Base-by-base conservation (phyloP, 1,139 yeast genomes). In the Yamadazyma triangularis region DNA sequence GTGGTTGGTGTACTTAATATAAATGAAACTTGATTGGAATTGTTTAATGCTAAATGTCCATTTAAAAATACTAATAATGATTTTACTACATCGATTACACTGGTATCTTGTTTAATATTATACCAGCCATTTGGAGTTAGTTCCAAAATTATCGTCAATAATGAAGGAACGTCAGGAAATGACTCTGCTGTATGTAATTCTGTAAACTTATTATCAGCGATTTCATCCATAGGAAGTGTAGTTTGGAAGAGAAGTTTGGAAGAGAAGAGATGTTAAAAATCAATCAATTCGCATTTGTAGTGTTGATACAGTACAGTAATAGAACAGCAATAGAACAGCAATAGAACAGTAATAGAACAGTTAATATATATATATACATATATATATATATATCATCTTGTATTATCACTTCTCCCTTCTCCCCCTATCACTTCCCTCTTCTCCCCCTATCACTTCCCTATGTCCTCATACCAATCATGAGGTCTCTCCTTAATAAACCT, bases 391-490 rank as follows among this genome's bases (percentile, higher is more conserved):
- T n/a, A n/a, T n/a, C n/a, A n/a, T n/a, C n/a, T n/a, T n/a, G n/a
- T n/a, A n/a, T n/a, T n/a, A n/a, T n/a, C n/a, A n/a, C n/a, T n/a
- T n/a, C n/a, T n/a, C n/a, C n/a, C n/a, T n/a, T n/a, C n/a, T n/a
- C n/a, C n/a, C n/a, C n/a, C n/a, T n/a, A n/a, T n/a, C n/a, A n/a
- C n/a, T n/a, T n/a, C n/a, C n/a, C n/a, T n/a, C n/a, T n/a, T n/a
- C n/a, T n/a, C n/a, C n/a, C n/a, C n/a, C n/a, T n/a, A n/a, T n/a
- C 9, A 18, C 20, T 33, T 24, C 6, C 96, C 96, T 48, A 88
- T 88, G 53, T 88, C 96, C 58, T 88, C 96, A 53, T 70, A 70
- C 96, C 96, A 88, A 39, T 79, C 84, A 30, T 70, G 66, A 6
- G 96, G 95, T 40, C 80, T 74, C 47, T 84, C 87, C 33, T 63